These are phyloP conservation scores for Pleurotus cornucopiae DNA, from an alignment of 768 basidiomycete species.

Conservation along the genomic window DNA sequence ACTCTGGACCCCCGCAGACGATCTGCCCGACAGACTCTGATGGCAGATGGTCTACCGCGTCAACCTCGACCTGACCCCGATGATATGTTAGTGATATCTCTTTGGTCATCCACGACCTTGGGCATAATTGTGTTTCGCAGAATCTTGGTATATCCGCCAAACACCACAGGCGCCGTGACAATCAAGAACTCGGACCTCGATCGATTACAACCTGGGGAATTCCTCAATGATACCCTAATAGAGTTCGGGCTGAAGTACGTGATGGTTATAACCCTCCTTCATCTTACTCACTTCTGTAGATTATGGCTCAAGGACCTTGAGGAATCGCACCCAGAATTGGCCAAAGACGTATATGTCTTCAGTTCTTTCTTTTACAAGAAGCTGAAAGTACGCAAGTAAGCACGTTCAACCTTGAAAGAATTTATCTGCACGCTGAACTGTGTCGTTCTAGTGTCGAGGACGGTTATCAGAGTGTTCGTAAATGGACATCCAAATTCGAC, in stretches of 20 bases:
- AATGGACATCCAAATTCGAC: constrained; percentile 91
- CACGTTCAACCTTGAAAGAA: not conserved
- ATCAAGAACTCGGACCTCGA: constrained; percentile 76
- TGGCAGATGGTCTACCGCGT: constrained; percentile 16
- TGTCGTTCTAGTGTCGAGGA: constrained; percentile 39
- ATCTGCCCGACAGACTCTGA: constrained; percentile 31
- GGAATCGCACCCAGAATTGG: constrained; percentile 51
- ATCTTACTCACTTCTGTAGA: constrained; percentile 32
- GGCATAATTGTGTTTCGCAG: constrained; percentile 29
- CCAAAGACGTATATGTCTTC: constrained; percentile 81
- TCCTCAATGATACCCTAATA: constrained; percentile 93
- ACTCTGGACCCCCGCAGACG: constrained; percentile 20
- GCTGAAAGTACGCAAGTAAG: constrained; percentile 66
- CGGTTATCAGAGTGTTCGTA: constrained; percentile 81
- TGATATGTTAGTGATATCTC: constrained; percentile 49
- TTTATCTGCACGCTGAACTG: not conserved
- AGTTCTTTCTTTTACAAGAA: constrained; percentile 99
- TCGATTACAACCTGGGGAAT: constrained; percentile 76
- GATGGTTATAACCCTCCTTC: not conserved
- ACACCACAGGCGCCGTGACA: constrained; percentile 69
- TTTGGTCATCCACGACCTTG: constrained; percentile 5
- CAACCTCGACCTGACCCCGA: constrained; percentile 42
- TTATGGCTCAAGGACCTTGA: constrained; percentile 64
- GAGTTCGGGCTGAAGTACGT: constrained; percentile 93
- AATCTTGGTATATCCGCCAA: constrained; percentile 72